Base-by-base conservation (phyloP, 2,329 filamentous ascomycete species). In the Teratosphaeria epicoccoides region DNA sequence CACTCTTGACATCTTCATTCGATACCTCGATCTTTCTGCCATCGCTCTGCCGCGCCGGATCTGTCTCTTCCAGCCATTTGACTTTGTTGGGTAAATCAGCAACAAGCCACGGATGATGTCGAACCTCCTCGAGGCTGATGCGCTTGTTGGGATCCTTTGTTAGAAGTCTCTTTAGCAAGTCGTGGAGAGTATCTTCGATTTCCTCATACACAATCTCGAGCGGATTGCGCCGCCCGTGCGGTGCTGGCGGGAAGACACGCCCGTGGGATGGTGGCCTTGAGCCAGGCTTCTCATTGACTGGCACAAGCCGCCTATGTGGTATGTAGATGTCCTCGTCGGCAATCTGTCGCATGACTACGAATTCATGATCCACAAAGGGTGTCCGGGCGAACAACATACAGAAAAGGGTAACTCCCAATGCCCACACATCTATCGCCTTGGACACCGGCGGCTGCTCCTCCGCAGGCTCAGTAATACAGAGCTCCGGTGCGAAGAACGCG, bases 391-490 rank as follows among this genome's bases (percentile, higher is more conserved):
- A 98, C 51, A 98, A 83, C 67, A 98, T 83, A 64, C 91, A 95
- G 70, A 96, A 98, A 2, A 98, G 79, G 0, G 93, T 98, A 20
- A 98, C 88, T 22, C 93, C 93, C 22, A 98, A 76, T 10, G 93
- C 95, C 93, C 93, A 98, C 14, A 98, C 84, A 64, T 98, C 93
- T 59, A 98, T 95, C 61, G 94, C 88, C 61, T 88, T 88, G 4
- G 89, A 95, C 40, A 98, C 71, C 78, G 91, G 58, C 78, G 88
- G 62, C 79, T 85, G 63, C 78, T 82, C 61, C 70, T 68, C 62
- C 56, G 76, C 83, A 23, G 83, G 70, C 56, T 93, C 89, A 1
- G 88, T 94, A 66, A 90, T 93, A 71, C 93, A 98, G 33, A 98
- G 77, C 68, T 98, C 93, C 3, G 93, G 93, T 1, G 93, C 93